A percentile compares a stretch with the other conserved stretches of the same genome.
phyloP scores from a whole-genome alignment of 257 asterid genomes.

The Petunia secreta region DNA sequence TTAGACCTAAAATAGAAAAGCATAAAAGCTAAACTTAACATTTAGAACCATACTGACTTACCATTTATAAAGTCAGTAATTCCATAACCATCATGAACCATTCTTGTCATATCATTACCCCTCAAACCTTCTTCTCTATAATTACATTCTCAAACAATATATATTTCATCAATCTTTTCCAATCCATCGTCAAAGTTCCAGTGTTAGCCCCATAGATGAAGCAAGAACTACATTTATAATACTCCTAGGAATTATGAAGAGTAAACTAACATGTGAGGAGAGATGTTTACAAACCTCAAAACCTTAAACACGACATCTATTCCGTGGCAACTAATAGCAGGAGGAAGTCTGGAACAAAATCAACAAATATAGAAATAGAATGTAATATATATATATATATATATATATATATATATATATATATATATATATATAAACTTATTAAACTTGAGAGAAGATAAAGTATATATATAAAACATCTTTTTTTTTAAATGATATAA shows the following conservation, averaged over 20 bases:
- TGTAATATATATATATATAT: not conserved
- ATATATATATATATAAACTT: not conserved
- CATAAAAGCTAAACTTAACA: too few relatives aligned
- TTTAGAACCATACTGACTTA: too few relatives aligned
- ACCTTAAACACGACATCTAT: slow-evolving; percentile 99
- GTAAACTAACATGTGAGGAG: slow-evolving; percentile 19
- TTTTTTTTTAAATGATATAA: not conserved
- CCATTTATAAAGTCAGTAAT: too few relatives aligned
- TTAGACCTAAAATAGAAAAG: too few relatives aligned
- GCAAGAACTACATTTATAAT: slow-evolving; percentile 74
- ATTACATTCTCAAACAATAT: slow-evolving; percentile 73
- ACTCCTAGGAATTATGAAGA: slow-evolving; percentile 28
- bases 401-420: not conserved
- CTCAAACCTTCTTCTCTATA: too few relatives aligned
- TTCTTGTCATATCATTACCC: too few relatives aligned
- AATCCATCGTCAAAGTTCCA: slow-evolving; percentile 99
- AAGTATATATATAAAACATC: not conserved
- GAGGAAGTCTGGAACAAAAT: not conserved
- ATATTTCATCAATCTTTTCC: slow-evolving; percentile 96
- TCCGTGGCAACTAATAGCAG: slow-evolving; percentile 57
- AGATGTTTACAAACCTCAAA: slow-evolving; percentile 63
- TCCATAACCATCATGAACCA: too few relatives aligned
- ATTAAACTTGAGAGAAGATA: slow-evolving; percentile 18
- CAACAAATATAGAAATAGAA: slow-evolving; percentile 10
- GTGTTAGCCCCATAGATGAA: slow-evolving; percentile 91